A percentile compares a stretch with the other conserved stretches of the same genome.
Conservation (phyloP, 345 rosid species). For the Bretschneidera sinensis region DNA sequence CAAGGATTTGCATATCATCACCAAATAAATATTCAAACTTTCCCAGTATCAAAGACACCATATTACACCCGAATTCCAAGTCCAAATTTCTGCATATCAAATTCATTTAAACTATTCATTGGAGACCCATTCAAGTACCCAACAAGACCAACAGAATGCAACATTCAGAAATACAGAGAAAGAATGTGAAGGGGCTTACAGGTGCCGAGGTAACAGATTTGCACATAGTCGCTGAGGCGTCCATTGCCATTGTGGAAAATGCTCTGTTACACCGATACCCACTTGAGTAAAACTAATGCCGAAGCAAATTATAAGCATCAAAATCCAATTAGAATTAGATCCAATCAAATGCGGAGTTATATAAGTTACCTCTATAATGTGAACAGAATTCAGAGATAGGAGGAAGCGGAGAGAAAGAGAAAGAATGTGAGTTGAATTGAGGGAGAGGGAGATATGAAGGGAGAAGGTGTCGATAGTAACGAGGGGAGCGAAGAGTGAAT, state of each 20-base stretch:
- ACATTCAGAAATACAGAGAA: neutral
- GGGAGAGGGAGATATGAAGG: slow-evolving; percentile 13
- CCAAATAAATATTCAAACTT: neutral
- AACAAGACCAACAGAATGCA: neutral
- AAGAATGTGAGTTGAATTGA: neutral
- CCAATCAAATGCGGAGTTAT: neutral
- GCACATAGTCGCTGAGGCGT: slow-evolving; percentile 57
- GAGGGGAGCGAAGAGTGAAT: slow-evolving; percentile 31
- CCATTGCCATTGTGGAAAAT: slow-evolving; percentile 37
- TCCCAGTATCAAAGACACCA: too few species aligned
- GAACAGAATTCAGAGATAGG: slow-evolving; percentile 5
- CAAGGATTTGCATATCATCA: neutral
- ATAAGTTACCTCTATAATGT: neutral
- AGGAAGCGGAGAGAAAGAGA: neutral
- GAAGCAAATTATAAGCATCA: neutral
- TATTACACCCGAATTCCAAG: slow-evolving; percentile 6
- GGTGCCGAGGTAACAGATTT: slow-evolving; percentile 55
- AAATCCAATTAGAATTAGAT: neutral
- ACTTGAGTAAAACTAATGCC: neutral
- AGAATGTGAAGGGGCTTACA: slow-evolving; percentile 35
- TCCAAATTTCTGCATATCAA: neutral
- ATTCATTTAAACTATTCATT: neutral
- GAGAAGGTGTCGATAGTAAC: slow-evolving; percentile 33
- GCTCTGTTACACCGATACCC: slow-evolving; percentile 3
- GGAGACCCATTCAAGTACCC: slow-evolving; percentile 8